Base-by-base conservation (phyloP, 2,329 filamentous ascomycete species). In the Ophiocordyceps australis region DNA sequence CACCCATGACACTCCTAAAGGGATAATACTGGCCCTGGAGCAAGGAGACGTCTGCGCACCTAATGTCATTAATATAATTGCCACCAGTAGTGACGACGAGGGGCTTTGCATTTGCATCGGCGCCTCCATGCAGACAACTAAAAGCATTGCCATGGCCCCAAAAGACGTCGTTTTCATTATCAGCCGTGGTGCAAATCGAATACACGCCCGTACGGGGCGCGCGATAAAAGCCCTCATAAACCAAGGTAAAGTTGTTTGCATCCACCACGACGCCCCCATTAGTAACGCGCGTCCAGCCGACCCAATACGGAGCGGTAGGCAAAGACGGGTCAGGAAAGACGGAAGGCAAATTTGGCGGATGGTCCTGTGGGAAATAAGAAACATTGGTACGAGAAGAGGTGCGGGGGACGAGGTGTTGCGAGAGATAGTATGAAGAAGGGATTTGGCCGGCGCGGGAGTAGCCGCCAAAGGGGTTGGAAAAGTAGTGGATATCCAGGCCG, bases 171-270 rank as follows among this genome's bases (percentile, higher is more conserved):
- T 39, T 34, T 17, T 36, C 34, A 20, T 38, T 38, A 10, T 40
- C 38, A 2, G 38, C 30, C 18, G 33, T 35, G 8, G 29, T 30
- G 28, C 37, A 40, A 13, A 42, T 28, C 6, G 32, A 28, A 21
- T 38, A 30, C n/a, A 21, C 19, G 17, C 35, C 33, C 3, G 34
- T 37, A 14, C 25, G 24, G 7, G 31, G 28, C 9, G 34, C 33
- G 2, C 21, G 27, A 23, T 32, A 35, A 24, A 35, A 39, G 2
- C 37, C 37, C 1, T 31, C 14, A 23, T 38, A 39, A 1, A 39
- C 36, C 9, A 39, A 28, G 1, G 37, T 39, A 26, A 38, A 39
- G 34, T 34, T 39, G 30, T 39, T 39, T 26, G 21, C 37, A 22
- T 39, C 34, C 1, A 40, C 33, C 8, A 20, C 24, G 22, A 39